These are phyloP conservation scores for Sparassis latifolia DNA, from an alignment of 1,284 basidiomycete species.

Conservation along the genomic window DNA sequence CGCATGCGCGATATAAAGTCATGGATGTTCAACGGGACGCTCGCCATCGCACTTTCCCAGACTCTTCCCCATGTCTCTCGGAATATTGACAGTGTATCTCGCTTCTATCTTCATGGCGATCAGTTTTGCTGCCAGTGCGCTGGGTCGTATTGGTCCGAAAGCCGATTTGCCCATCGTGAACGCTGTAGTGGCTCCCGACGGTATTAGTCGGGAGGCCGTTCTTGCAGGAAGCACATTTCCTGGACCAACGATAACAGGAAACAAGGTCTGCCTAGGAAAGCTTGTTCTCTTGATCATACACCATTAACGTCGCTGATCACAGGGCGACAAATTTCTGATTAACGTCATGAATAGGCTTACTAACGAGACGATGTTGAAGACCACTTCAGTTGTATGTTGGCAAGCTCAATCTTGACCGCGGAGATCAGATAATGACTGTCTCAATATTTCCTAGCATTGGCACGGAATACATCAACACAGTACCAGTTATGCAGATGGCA, in stretches of 20 bases:
- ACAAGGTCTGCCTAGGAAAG: slow-evolving; percentile 14
- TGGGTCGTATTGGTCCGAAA: slow-evolving; percentile 16
- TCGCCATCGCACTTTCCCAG: no score
- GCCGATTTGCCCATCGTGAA: slow-evolving; percentile 20
- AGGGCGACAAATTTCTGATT: slow-evolving; percentile 21
- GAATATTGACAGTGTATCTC: no score
- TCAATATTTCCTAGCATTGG: slow-evolving; percentile 24
- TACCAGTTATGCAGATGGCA: slow-evolving; percentile 22
- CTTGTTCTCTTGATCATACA: background rate
- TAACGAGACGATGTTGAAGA: slow-evolving; percentile 19
- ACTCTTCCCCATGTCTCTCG: no score
- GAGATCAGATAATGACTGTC: background rate
- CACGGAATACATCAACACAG: slow-evolving; percentile 25
- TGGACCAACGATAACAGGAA: slow-evolving; percentile 22
- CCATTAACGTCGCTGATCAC: background rate
- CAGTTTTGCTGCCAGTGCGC: background rate
- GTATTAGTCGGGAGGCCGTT: slow-evolving; percentile 17
- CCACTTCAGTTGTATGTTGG: slow-evolving; percentile 24
- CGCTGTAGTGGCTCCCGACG: slow-evolving; percentile 19
- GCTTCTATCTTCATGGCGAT: background rate
- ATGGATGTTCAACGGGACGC: no score
- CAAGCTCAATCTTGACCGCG: background rate
- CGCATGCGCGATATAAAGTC: no score
- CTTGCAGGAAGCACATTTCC: slow-evolving; percentile 24
- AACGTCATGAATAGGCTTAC: slow-evolving; percentile 26